A percentile compares a stretch with the other conserved stretches of the same genome.
These are phyloP conservation scores for Tagetes patula DNA, from an alignment of 129 eudicot species.

Conservation along the genomic window DNA sequence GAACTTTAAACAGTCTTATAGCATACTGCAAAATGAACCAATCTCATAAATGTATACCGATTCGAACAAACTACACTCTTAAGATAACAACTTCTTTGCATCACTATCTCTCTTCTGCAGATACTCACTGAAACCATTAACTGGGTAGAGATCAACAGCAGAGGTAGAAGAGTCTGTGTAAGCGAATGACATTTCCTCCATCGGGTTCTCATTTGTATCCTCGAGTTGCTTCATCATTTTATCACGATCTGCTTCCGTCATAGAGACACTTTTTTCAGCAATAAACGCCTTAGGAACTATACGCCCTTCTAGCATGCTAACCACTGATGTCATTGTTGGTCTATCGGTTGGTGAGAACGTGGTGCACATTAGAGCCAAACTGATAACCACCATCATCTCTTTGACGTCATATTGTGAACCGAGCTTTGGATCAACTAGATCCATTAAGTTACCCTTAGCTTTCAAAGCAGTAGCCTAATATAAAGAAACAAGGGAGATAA, in stretches of 20 bases:
- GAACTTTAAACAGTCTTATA: no score
- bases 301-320: constrained; percentile 58
- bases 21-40: no score
- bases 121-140: constrained; percentile 34
- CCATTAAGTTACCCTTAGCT: constrained; percentile 37
- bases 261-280: constrained; percentile 21
- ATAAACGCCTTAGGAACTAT: constrained; percentile 19
- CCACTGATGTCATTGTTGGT: constrained; percentile 61
- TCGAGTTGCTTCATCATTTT: constrained; percentile 23
- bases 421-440: constrained; percentile 52
- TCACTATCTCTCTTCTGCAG: constrained; percentile 27
- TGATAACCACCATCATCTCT: constrained; percentile 37
- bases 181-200: constrained; percentile 33
- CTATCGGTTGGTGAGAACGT: constrained; percentile 35
- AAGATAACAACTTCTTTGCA: constrained; percentile 21
- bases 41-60: no score
- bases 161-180: constrained; percentile 43
- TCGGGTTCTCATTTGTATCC: constrained; percentile 10
- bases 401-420: constrained; percentile 33
- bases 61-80: background rate
- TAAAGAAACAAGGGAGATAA: constrained; percentile 4
- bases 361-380: constrained; percentile 49
- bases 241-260: constrained; percentile 12
- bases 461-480: constrained; percentile 45
- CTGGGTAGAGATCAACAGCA: constrained; percentile 50